Conservation (phyloP, 2,329 filamentous ascomycete species). For the Colletotrichum simmondsii region DNA sequence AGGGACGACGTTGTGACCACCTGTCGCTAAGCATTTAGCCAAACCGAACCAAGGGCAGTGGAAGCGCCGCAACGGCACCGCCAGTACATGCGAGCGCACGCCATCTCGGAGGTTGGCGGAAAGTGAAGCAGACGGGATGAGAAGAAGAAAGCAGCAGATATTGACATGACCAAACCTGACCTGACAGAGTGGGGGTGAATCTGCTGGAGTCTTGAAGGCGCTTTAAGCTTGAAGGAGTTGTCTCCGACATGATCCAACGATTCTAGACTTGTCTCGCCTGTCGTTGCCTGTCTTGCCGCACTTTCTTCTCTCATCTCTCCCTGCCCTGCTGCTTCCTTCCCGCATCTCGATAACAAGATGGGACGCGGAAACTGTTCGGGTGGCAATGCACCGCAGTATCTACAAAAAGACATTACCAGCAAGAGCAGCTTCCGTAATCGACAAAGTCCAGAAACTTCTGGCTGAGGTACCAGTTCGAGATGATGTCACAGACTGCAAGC, state of each 20-base stretch:
- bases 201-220: not conserved
- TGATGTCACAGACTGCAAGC: slow-evolving; percentile 22
- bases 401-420: not conserved
- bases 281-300: not conserved
- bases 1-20: not conserved
- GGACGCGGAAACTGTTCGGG: not conserved
- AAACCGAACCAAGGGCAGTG: not conserved
- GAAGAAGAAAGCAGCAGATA: not conserved
- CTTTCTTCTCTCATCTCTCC: not conserved
- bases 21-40: not conserved
- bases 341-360: not conserved
- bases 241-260: not conserved
- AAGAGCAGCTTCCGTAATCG: not conserved
- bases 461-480: not conserved
- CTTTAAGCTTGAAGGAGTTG: slow-evolving; percentile 11
- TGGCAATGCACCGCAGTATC: slow-evolving; percentile 7
- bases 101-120: not conserved
- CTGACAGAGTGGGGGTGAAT: not conserved
- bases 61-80: not conserved
- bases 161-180: not conserved
- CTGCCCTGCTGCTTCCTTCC: not conserved
- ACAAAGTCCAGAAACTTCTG: not conserved
- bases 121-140: not conserved
- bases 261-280: not conserved
- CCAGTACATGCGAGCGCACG: not conserved